Conservation (phyloP, 176 grass and related monocot species). For the Oryza punctata region DNA sequence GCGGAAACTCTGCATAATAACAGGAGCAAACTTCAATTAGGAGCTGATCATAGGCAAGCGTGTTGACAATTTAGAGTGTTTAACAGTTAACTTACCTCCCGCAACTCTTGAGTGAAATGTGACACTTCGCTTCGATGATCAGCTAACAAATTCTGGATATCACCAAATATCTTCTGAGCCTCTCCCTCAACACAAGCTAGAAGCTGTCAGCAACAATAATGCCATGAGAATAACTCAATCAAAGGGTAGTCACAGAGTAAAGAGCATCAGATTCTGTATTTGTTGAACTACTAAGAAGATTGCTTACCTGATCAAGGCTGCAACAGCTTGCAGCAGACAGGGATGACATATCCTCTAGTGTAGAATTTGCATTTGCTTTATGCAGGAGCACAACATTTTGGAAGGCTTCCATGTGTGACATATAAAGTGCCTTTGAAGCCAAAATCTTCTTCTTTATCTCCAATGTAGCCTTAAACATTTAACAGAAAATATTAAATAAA, state of each 20-base stretch:
- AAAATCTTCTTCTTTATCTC: constrained; percentile 85
- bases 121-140: constrained; percentile 71
- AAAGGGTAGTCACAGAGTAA: neutral
- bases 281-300: constrained; percentile 5
- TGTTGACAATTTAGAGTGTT: neutral
- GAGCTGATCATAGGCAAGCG: constrained; percentile 12
- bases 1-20: constrained; percentile 64
- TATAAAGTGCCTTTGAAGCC: constrained; percentile 76
- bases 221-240: constrained; percentile 30
- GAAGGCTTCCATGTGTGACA: constrained; percentile 83
- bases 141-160: constrained; percentile 70
- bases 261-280: neutral
- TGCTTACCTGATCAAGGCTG: constrained; percentile 81
- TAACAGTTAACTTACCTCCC: constrained; percentile 60
- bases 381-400: constrained; percentile 90
- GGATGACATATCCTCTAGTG: constrained; percentile 77
- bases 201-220: constrained; percentile 55
- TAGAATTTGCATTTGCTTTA: constrained; percentile 76
- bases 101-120: constrained; percentile 75
- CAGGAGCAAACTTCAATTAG: constrained; percentile 22
- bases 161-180: constrained; percentile 62
- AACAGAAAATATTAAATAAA: constrained; percentile 18
- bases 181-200: constrained; percentile 67
- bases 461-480: constrained; percentile 55
- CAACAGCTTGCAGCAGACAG: constrained; percentile 63